Evolutionary conservation across 176 grass and related monocot species (phyloP).

Genomic region (Carex scoparia): DNA sequence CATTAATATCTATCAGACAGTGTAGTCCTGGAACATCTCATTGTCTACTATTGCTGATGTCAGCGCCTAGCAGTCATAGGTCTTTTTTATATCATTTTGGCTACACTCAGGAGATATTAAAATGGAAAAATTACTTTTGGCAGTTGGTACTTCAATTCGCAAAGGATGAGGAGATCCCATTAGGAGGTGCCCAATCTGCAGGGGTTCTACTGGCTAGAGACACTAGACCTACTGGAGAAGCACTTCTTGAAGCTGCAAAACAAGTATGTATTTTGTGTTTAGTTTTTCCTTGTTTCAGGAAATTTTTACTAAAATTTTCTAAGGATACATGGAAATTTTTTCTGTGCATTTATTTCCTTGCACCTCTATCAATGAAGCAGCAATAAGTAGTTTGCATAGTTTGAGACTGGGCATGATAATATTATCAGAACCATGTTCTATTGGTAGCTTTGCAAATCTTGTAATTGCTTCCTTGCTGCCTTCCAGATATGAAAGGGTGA

Average conservation of each 20-base stretch:
- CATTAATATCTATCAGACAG: not conserved
- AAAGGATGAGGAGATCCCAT: conserved; percentile 53
- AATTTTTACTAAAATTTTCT: not conserved
- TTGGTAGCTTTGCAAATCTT: not conserved
- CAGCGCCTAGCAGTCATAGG: not conserved
- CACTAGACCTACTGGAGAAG: conserved; percentile 78
- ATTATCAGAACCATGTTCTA: not conserved
- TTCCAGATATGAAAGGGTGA: not conserved
- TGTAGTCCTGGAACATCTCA: not conserved
- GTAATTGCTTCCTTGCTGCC: not conserved
- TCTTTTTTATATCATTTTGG: not conserved
- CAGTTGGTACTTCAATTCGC: conserved; percentile 70
- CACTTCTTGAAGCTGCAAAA: conserved; percentile 61
- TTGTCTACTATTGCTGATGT: not conserved
- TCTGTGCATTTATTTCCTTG: not conserved
- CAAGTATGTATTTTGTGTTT: conserved; percentile 38
- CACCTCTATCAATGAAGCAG: not conserved
- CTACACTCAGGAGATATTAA: not conserved
- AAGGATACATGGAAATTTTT: not conserved
- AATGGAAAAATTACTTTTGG: not conserved
- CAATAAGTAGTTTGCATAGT: not conserved
- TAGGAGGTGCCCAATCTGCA: conserved; percentile 41
- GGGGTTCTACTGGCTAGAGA: conserved; percentile 77
- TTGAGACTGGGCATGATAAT: not conserved
- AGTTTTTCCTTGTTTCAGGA: not conserved